These are phyloP conservation scores for Ophiosphaerella herpotricha DNA, from an alignment of 2,329 filamentous ascomycete species.

Conservation along the genomic window DNA sequence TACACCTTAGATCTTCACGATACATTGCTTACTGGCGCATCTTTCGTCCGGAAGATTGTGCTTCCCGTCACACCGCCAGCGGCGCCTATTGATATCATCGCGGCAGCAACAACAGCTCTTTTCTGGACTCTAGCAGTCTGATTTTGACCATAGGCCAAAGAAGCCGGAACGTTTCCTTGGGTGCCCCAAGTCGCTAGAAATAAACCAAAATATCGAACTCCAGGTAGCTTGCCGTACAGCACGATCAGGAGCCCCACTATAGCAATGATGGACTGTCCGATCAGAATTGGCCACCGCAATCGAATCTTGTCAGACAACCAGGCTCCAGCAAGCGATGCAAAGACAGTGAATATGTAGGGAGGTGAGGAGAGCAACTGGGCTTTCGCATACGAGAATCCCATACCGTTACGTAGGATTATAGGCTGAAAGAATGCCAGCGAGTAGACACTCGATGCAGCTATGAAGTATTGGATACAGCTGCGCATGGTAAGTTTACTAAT, in stretches of 20 bases:
- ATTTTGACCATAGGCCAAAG: slow-evolving; percentile 34
- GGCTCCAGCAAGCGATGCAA: slow-evolving; percentile 20
- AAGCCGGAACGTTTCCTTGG: slow-evolving; percentile 22
- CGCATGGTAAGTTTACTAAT: background rate
- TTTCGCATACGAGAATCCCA: slow-evolving; percentile 30
- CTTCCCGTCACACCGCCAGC: slow-evolving; percentile 31
- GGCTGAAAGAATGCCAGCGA: slow-evolving; percentile 29
- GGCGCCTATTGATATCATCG: slow-evolving; percentile 32
- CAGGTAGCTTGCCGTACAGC: slow-evolving; percentile 24
- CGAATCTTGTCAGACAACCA: slow-evolving; percentile 30
- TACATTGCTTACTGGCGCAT: slow-evolving; percentile 25
- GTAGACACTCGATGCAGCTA: slow-evolving; percentile 32
- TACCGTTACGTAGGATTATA: slow-evolving; percentile 31
- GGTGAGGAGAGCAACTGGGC: slow-evolving; percentile 29
- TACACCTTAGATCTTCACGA: background rate
- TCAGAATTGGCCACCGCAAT: slow-evolving; percentile 27
- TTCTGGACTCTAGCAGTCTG: slow-evolving; percentile 38
- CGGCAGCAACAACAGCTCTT: slow-evolving; percentile 36
- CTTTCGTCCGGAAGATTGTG: slow-evolving; percentile 32
- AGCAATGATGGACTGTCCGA: slow-evolving; percentile 22
- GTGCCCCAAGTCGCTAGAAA: slow-evolving; percentile 27
- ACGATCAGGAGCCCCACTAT: slow-evolving; percentile 27
- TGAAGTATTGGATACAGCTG: slow-evolving; percentile 36
- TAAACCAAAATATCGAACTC: slow-evolving; percentile 29
- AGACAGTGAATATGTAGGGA: slow-evolving; percentile 27